Evolutionary conservation across 441 rosid species (phyloP), one percentile per base, ranked within the genome.

Genomic region (Heliophila coronopifolia): DNA sequence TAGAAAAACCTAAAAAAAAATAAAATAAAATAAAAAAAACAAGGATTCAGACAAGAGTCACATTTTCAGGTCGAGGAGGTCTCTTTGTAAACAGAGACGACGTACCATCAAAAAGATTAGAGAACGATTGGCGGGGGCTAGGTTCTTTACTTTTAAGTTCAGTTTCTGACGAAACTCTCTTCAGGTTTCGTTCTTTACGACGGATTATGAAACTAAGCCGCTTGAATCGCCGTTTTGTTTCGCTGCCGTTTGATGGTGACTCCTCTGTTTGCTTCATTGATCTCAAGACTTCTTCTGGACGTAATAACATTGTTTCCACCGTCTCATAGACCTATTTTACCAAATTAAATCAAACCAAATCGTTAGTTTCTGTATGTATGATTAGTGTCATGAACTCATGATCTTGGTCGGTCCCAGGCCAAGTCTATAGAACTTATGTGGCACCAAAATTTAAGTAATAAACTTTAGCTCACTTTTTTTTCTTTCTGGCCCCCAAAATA

Each of bases 201-300:
- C 81, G 79, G 49, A 82, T 73, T 50, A 62, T 72, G 53, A 80
- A 71, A 39, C 72, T 66, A 15, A 78, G 74, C 56, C 68, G 56
- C 69, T 28, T 72, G 42, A 80, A 74, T 50, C 78, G 48, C 0
- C 71, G 66, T 61, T 49, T 80, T n/a, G 66, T 58, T 63, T 73
- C 79, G 32, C 65, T 59, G 7, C 47, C 42, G 12, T 38, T 10
- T 40, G 64, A 18, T 3, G 79, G 62, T 1, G 71, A 61, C 5
- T 61, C 71, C 59, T 67, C 67, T 35, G 63, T 49, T 53, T 66
- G 70, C 30, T 70, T 81, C 77, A 73, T 67, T 45, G 69, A 50
- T 65, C 75, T 81, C 60, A 73, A 22, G 15, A 75, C 71, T 70
- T 82, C 83, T 28, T 85, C 84, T 7, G 88, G 91, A 20, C 71